Conservation (phyloP, 129 eudicot genomes). For the Flaveria sonorensis region DNA sequence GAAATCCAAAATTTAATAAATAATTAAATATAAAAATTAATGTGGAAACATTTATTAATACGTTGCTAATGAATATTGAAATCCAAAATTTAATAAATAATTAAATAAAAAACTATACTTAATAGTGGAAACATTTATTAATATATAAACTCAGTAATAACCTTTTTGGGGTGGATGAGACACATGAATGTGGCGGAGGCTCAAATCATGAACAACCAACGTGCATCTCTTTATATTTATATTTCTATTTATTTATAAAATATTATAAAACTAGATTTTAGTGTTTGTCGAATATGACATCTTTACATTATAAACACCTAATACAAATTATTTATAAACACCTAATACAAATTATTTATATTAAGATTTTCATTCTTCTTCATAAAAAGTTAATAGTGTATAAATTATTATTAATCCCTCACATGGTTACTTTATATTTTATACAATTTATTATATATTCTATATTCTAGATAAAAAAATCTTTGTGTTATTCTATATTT, state of each 20-base stretch:
- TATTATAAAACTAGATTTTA: not conserved
- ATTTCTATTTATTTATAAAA: not conserved
- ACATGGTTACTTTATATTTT: not conserved
- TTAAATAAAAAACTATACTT: not conserved
- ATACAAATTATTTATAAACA: not conserved
- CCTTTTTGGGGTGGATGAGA: conserved; percentile 25
- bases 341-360: not conserved
- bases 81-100: not conserved
- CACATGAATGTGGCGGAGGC: conserved; percentile 27
- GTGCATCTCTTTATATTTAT: conserved; percentile 26
- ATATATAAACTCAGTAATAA: conserved; percentile 8
- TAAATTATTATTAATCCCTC: not conserved
- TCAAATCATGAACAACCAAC: conserved; percentile 34
- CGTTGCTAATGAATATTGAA: too few species aligned
- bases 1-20: too few species aligned
- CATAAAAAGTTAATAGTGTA: not conserved
- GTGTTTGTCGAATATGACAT: not conserved
- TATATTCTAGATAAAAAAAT: not conserved
- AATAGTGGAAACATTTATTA: not conserved
- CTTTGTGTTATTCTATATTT: not conserved
- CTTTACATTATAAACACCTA: not conserved
- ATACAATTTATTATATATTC: not conserved
- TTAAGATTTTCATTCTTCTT: not conserved
- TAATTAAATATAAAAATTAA: too few species aligned
- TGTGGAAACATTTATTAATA: not conserved